Percentiles rank a stretch among this genome's conserved stretches.
Conservation (phyloP, 2,329 filamentous ascomycete genomes). For the Paecilomyces niveus region DNA sequence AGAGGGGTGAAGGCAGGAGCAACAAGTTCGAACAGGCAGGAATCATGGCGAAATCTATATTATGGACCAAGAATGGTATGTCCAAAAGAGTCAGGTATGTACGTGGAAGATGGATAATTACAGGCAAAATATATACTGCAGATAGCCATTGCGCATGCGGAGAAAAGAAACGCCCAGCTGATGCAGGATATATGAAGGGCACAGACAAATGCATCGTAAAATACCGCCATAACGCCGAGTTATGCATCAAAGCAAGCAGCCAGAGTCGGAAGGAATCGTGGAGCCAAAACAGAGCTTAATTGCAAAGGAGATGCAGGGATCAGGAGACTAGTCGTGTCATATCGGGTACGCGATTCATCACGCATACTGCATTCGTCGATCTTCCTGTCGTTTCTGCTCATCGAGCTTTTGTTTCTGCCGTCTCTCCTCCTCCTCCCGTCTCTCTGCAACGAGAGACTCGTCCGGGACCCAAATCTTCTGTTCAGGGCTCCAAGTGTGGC, state of each 20-base stretch:
- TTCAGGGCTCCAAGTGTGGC: constrained; percentile 30
- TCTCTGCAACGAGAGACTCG: background rate
- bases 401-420: background rate
- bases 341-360: background rate
- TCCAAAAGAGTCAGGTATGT: background rate
- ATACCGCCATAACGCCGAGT: background rate
- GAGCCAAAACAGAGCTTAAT: background rate
- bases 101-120: background rate
- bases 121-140: background rate
- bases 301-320: background rate
- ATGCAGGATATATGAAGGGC: background rate
- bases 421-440: background rate
- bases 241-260: background rate
- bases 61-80: background rate
- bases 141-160: background rate
- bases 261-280: background rate
- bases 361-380: background rate
- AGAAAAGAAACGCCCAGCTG: background rate
- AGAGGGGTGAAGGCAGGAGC: too few species aligned
- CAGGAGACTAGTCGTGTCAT: background rate
- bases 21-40: background rate
- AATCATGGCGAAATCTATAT: background rate
- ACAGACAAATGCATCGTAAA: background rate
- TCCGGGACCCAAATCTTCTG: constrained; percentile 27
- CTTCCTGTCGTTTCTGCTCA: background rate